Evolutionary conservation across 192 early-diverging fungal genomes (phyloP).

Genomic region (Coemansia sp.): DNA sequence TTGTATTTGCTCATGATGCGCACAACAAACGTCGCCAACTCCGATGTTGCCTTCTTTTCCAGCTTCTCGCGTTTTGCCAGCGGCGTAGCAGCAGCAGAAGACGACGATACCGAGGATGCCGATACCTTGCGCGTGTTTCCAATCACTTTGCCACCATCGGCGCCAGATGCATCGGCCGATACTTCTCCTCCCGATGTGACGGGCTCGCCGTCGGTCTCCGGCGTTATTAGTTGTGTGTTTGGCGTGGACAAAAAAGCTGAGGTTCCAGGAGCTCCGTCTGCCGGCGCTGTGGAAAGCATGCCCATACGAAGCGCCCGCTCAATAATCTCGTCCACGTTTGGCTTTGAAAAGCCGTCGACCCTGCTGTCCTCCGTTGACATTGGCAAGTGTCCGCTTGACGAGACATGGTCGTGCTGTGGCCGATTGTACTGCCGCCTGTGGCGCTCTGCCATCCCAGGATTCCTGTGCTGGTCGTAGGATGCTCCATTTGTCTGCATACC

Average conservation of each 20-base stretch:
- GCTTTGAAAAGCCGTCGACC: slow-evolving; percentile 24
- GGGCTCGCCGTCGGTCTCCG: slow-evolving; percentile 45
- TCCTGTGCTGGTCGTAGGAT: slow-evolving; percentile 2
- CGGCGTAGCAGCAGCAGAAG: slow-evolving; percentile 6
- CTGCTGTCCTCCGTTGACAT: slow-evolving; percentile 8
- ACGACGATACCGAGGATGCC: slow-evolving; percentile 10
- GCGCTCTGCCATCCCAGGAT: slow-evolving; percentile 12
- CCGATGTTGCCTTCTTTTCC: slow-evolving; percentile 43
- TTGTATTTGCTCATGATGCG: slow-evolving; percentile 50
- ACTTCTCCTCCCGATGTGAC: neutral
- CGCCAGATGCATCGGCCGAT: neutral
- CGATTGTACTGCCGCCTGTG: neutral
- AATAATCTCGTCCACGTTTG: slow-evolving; percentile 51
- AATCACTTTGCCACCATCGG: neutral
- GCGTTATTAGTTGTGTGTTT: slow-evolving; percentile 34
- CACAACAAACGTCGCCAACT: slow-evolving; percentile 54
- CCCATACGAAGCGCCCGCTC: slow-evolving; percentile 42
- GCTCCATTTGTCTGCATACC: neutral
- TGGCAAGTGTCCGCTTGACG: neutral
- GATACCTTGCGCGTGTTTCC: slow-evolving; percentile 1
- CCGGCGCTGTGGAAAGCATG: slow-evolving; percentile 12
- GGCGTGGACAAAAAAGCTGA: neutral
- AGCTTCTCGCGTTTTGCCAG: slow-evolving; percentile 41
- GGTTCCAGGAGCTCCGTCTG: neutral
- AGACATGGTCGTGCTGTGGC: slow-evolving; percentile 1